phyloP scores from a whole-genome alignment of 1,139 yeast genomes.

The Hansenula sp. region DNA sequence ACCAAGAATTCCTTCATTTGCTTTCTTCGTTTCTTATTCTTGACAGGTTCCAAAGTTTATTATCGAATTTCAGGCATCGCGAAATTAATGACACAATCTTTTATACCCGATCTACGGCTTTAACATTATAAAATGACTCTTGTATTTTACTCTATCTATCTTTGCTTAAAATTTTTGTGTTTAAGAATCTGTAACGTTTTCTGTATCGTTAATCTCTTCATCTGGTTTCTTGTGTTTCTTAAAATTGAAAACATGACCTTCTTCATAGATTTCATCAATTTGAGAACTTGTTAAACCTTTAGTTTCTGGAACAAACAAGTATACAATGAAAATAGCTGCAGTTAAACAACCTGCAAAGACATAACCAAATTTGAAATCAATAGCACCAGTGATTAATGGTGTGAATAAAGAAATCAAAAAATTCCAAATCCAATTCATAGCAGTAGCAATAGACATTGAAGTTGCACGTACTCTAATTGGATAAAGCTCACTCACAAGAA shows the following conservation, averaged over 20 bases:
- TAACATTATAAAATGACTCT: no score
- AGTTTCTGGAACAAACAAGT: slow-evolving; percentile 57
- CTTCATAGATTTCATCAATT: slow-evolving; percentile 35
- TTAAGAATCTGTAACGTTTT: no score
- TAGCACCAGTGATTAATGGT: slow-evolving; percentile 39
- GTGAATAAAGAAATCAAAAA: slow-evolving; percentile 51
- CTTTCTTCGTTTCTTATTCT: no score
- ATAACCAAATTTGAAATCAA: slow-evolving; percentile 44
- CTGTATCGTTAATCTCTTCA: neutral
- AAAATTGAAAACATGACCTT: slow-evolving; percentile 16
- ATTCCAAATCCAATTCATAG: slow-evolving; percentile 52
- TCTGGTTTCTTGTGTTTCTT: neutral
- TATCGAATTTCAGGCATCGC: no score
- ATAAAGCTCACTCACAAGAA: slow-evolving; percentile 42
- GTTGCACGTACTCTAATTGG: slow-evolving; percentile 44
- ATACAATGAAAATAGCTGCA: slow-evolving; percentile 38
- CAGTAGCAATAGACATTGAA: slow-evolving; percentile 45
- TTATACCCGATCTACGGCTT: no score
- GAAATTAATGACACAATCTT: no score
- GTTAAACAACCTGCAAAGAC: slow-evolving; percentile 42
- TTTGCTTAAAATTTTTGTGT: no score
- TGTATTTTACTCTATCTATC: no score
- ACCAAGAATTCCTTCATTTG: no score
- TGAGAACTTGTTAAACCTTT: slow-evolving; percentile 61
- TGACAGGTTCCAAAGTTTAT: no score